Percentiles rank a stretch among this genome's conserved stretches.
phyloP scores from a whole-genome alignment of 768 basidiomycete species.

The Kondoa subrosea region DNA sequence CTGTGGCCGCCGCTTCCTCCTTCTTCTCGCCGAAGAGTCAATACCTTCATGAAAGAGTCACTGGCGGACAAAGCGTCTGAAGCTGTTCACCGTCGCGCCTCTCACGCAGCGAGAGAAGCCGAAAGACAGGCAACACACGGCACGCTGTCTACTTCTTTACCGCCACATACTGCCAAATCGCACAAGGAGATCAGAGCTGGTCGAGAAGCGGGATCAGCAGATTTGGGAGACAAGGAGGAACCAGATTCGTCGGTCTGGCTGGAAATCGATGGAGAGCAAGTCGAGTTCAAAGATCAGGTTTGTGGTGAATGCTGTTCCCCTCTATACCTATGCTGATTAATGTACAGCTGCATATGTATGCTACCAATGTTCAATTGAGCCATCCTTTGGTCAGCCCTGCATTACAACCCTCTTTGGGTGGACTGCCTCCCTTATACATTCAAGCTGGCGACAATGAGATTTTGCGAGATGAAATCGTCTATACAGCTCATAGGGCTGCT shows the following conservation, averaged over 20 bases:
- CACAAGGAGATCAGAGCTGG: neutral
- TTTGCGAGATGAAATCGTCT: constrained; percentile 77
- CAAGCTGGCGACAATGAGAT: constrained; percentile 72
- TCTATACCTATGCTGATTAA: constrained; percentile 24
- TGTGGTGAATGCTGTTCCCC: constrained; percentile 27
- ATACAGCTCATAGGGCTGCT: constrained; percentile 73
- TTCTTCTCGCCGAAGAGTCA: neutral
- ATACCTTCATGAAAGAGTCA: neutral
- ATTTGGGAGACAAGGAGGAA: constrained; percentile 5
- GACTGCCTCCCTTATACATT: constrained; percentile 68
- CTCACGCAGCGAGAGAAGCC: neutral
- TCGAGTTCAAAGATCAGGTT: constrained; percentile 27
- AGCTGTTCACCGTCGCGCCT: neutral
- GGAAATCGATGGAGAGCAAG: constrained; percentile 9
- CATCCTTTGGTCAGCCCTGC: constrained; percentile 59
- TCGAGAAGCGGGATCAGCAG: neutral
- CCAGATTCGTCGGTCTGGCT: neutral
- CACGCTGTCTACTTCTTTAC: neutral
- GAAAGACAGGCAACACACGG: neutral
- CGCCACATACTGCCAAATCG: neutral
- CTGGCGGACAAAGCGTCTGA: neutral
- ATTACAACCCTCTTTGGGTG: constrained; percentile 65
- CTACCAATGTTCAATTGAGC: constrained; percentile 52
- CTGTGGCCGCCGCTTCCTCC: constrained; percentile 24
- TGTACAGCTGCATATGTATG: constrained; percentile 58